These are phyloP conservation scores for Aquilaria agallochum DNA, from an alignment of 441 rosid species.

Conservation along the genomic window DNA sequence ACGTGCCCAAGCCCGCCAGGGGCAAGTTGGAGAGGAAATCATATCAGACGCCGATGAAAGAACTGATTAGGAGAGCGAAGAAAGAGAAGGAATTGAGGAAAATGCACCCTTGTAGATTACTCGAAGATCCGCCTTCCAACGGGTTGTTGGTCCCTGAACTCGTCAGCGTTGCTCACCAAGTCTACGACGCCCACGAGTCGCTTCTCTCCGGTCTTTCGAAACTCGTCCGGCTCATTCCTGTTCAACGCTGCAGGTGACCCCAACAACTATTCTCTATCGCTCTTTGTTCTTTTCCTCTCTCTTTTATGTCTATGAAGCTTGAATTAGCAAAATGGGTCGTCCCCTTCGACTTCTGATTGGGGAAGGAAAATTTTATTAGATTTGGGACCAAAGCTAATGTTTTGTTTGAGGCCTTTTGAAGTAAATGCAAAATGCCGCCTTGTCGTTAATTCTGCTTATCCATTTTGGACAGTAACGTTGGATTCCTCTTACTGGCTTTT, in stretches of 20 bases:
- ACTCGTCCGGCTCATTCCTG: constrained; percentile 40
- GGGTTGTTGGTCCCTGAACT: constrained; percentile 76
- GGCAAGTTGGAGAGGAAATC: constrained; percentile 84
- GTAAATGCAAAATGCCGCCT: too few relatives aligned
- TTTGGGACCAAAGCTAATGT: too few relatives aligned
- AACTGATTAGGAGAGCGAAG: constrained; percentile 60
- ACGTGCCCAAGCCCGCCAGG: constrained; percentile 61
- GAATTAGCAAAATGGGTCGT: too few relatives aligned
- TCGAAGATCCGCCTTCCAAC: constrained; percentile 68
- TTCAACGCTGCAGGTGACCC: constrained; percentile 72
- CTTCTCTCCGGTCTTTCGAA: constrained; percentile 45
- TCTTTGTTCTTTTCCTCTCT: too few relatives aligned
- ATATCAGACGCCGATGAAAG: constrained; percentile 66
- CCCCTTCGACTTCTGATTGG: too few relatives aligned
- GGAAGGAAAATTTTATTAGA: too few relatives aligned
- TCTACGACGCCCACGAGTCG: constrained; percentile 45
- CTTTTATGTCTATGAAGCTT: too few relatives aligned
- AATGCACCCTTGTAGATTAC: constrained; percentile 62
- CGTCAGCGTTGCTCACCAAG: constrained; percentile 52
- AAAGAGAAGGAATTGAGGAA: constrained; percentile 60
- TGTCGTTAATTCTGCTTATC: too few relatives aligned
- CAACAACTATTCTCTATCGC: too few relatives aligned
- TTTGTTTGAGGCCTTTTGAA: too few relatives aligned
- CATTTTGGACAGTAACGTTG: not conserved
- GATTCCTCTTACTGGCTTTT: not conserved